phyloP scores from a whole-genome alignment of 1,284 basidiomycete species.

The Entoloma clypeatum region DNA sequence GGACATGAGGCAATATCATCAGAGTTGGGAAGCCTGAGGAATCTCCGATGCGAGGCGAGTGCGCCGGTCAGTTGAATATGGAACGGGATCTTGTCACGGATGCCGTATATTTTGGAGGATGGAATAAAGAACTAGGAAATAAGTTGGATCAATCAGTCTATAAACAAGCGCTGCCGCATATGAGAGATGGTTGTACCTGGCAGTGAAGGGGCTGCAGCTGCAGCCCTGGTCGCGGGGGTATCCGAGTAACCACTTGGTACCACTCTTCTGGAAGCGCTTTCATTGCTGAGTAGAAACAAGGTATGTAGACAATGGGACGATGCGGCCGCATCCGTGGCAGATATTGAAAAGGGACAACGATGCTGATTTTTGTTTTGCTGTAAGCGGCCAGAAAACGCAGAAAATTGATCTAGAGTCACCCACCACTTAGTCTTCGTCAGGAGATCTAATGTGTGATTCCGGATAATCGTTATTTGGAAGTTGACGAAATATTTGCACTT shows the following conservation, averaged over 20 bases:
- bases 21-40: conserved; percentile 30
- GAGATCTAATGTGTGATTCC: conserved; percentile 34
- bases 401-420: conserved; percentile 12
- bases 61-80: conserved; percentile 56
- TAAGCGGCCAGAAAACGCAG: conserved; percentile 6
- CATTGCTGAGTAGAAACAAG: conserved; percentile 43
- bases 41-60: conserved; percentile 37
- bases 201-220: conserved; percentile 38
- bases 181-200: too few relatives aligned
- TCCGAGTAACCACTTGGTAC: conserved; percentile 45
- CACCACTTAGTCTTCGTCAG: conserved; percentile 38
- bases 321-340: conserved; percentile 50
- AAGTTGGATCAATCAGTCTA: not conserved
- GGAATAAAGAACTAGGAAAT: conserved; percentile 47
- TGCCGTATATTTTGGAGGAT: conserved; percentile 46
- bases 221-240: conserved; percentile 33
- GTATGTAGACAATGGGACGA: conserved; percentile 37
- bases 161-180: conserved; percentile 20
- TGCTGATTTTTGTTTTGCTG: conserved; percentile 20
- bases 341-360: conserved; percentile 42
- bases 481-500: conserved; percentile 40
- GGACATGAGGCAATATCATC: too few relatives aligned
- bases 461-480: conserved; percentile 37
- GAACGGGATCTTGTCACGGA: conserved; percentile 55
- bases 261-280: conserved; percentile 62